Evolutionary conservation across 2,329 filamentous ascomycete genomes (phyloP).

Genomic region (Tolypocladium sp.): DNA sequence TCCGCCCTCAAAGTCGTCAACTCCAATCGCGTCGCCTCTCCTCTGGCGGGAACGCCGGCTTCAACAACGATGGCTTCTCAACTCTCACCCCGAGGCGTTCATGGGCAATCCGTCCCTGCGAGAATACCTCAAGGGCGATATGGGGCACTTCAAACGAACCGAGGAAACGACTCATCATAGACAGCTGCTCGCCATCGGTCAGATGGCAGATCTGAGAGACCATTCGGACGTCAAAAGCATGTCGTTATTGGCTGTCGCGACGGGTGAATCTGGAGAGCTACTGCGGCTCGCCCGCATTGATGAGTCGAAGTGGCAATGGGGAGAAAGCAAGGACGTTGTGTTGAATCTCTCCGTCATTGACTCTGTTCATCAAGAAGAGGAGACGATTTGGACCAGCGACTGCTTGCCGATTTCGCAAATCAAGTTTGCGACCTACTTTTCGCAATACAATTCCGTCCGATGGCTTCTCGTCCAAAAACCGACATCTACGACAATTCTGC

Average conservation of each 20-base stretch:
- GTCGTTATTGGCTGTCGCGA: slow-evolving; percentile 35
- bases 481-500: slow-evolving; percentile 40
- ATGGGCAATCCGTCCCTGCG: slow-evolving; percentile 24
- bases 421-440: slow-evolving; percentile 34
- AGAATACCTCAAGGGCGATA: slow-evolving; percentile 26
- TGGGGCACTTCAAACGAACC: slow-evolving; percentile 17
- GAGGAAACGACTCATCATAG: slow-evolving; percentile 13
- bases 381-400: slow-evolving; percentile 45
- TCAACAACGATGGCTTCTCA: slow-evolving; percentile 41
- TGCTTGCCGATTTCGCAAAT: slow-evolving; percentile 39
- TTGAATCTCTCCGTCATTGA: slow-evolving; percentile 38
- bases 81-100: slow-evolving; percentile 40
- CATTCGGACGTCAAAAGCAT: slow-evolving; percentile 14
- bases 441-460: slow-evolving; percentile 26
- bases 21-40: slow-evolving; percentile 13
- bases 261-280: slow-evolving; percentile 49
- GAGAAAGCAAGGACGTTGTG: slow-evolving; percentile 29
- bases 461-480: slow-evolving; percentile 48
- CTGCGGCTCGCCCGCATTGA: slow-evolving; percentile 45
- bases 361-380: slow-evolving; percentile 31
- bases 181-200: slow-evolving; percentile 45
- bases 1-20: slow-evolving; percentile 17
- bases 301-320: slow-evolving; percentile 47
- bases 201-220: slow-evolving; percentile 33
- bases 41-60: slow-evolving; percentile 20